Percentiles rank a stretch among this genome's conserved stretches.
Evolutionary conservation across 768 basidiomycete genomes (phyloP).

Genomic region (Amanita molliuscula): DNA sequence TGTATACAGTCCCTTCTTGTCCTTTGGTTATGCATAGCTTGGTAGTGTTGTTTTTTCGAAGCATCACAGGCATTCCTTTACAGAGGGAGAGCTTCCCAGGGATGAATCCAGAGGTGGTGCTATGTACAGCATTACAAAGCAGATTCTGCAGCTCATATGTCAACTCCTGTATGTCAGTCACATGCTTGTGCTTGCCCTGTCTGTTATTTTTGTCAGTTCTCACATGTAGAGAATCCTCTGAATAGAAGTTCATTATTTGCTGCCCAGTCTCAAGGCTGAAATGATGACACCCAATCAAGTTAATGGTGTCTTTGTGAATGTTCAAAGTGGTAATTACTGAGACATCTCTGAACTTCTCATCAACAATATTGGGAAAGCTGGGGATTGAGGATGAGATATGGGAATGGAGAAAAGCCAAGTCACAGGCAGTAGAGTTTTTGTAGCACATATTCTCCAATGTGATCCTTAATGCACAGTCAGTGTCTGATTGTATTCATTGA

Average conservation of each 20-base stretch:
- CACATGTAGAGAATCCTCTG: slow-evolving; percentile 11
- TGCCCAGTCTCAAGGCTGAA: slow-evolving; percentile 20
- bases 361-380: not conserved
- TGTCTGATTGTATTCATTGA: slow-evolving; percentile 12
- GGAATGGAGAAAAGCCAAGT: slow-evolving; percentile 18
- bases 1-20: slow-evolving; percentile 20
- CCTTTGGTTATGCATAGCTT: slow-evolving; percentile 25
- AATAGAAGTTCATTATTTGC: slow-evolving; percentile 17
- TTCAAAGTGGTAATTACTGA: slow-evolving; percentile 24
- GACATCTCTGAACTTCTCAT: slow-evolving; percentile 16
- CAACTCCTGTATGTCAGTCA: slow-evolving; percentile 9
- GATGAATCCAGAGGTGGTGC: not conserved
- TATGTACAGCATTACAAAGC: slow-evolving; percentile 7
- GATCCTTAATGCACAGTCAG: slow-evolving; percentile 17
- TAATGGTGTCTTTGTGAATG: slow-evolving; percentile 21
- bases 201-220: not conserved
- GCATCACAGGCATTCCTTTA: slow-evolving; percentile 21
- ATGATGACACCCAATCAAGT: slow-evolving; percentile 14
- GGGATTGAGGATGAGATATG: slow-evolving; percentile 3
- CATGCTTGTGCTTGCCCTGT: not conserved
- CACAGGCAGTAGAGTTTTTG: slow-evolving; percentile 17
- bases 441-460: slow-evolving; percentile 24
- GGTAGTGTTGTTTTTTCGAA: slow-evolving; percentile 17
- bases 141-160: slow-evolving; percentile 7
- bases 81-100: slow-evolving; percentile 20